These are phyloP conservation scores for Biscogniauxia sp. DNA, from an alignment of 2,329 filamentous ascomycete species.

Conservation along the genomic window DNA sequence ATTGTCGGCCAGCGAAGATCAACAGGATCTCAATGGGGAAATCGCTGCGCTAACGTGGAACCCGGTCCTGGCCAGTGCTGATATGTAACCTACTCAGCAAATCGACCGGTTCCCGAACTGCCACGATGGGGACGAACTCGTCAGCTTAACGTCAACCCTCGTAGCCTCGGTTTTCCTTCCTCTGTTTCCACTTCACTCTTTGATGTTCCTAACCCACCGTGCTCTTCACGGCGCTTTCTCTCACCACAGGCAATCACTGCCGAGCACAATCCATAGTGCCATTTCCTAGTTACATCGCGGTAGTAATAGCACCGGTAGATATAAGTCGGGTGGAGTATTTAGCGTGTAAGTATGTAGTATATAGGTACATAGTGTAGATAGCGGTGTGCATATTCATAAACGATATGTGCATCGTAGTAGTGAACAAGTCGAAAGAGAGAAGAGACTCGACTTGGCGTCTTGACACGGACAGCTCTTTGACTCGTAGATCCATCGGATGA, in stretches of 20 bases:
- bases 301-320: background rate
- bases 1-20: background rate
- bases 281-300: background rate
- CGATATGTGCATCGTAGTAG: no score
- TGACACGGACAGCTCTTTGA: background rate
- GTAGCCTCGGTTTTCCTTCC: background rate
- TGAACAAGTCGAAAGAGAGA: background rate
- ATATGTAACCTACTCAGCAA: background rate
- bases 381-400: background rate
- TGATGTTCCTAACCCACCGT: no score
- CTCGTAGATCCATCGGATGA: background rate
- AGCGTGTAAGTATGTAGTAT: background rate
- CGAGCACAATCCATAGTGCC: background rate
- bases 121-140: background rate
- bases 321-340: background rate
- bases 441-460: background rate
- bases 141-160: background rate
- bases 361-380: background rate
- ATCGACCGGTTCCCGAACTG: background rate
- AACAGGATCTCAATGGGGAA: background rate
- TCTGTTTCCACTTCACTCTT: no score
- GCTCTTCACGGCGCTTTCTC: background rate
- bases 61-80: background rate
- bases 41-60: background rate
- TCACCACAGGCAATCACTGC: background rate